Base-by-base conservation (phyloP, 2,329 filamentous ascomycete genomes). In the Helotiales sp. region DNA sequence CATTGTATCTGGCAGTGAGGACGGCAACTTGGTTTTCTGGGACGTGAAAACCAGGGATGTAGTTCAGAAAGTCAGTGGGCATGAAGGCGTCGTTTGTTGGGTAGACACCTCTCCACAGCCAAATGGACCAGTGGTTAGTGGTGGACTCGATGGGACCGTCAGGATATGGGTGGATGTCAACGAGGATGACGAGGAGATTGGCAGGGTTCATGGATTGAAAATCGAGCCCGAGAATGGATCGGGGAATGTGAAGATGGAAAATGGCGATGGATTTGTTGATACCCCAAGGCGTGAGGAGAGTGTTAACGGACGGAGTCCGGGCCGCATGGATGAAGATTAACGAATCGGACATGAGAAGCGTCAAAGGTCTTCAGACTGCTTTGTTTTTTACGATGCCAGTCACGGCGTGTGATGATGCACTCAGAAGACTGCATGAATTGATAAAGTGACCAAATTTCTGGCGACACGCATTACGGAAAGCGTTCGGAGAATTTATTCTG, bases 1-100 rank as follows among this genome's bases (percentile, higher is more conserved):
- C 74, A 87, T 94, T 17, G 91, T 89, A 0, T 91, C 91, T 37
- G 93, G 94, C 0, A 96, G 93, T 78, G 95, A 98, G 78, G 93
- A 97, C 74, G 93, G 94, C 17, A 87, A 88, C 55, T 86, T 97
- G 11, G 83, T 97, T 17, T 85, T 97, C 63, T 99, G 96, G 96
- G 93, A 98, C 74, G 93, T 97, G 15, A 89, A 87, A 68, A 92
- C 84, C 76, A 99, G 98, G 79, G 89, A 91, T 64, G 82, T 97
- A 2, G 81, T 97, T 22, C 94, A 97, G 82, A 82, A 85, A 15
- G 80, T 89, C 8, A 76, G 77, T 32, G 86, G 86, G 43, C 82
- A 85, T 72, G 77, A 82, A 37, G 86, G 85, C 22, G 86, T 89
- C 30, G 88, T 87, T 69, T 89, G 89, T 75, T 90, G 88, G 86